Percentiles rank a stretch among this genome's conserved stretches.
Conservation (phyloP, 2,329 filamentous ascomycete species). For the Ramularia endophylla region DNA sequence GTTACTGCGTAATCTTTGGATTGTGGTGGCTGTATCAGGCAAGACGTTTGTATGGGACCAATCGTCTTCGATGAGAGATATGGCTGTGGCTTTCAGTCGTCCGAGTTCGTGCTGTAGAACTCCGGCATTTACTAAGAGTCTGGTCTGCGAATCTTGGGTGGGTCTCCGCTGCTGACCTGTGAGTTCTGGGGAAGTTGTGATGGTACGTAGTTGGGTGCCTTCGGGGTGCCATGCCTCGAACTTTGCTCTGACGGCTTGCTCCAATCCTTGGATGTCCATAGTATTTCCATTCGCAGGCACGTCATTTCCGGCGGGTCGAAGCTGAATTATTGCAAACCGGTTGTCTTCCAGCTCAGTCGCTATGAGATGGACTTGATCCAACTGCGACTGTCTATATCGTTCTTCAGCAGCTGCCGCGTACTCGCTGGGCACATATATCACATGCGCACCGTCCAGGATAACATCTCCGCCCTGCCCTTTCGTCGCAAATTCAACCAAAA, state of each 20-base stretch:
- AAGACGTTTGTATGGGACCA: slow-evolving; percentile 3
- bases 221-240: slow-evolving; percentile 7
- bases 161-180: not conserved
- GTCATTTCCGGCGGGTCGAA: not conserved
- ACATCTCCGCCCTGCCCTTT: slow-evolving; percentile 12
- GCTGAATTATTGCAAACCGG: slow-evolving; percentile 7
- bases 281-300: slow-evolving; percentile 2
- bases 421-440: slow-evolving; percentile 14
- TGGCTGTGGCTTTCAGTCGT: not conserved
- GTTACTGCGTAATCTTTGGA: slow-evolving; percentile 7
- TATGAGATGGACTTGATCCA: slow-evolving; percentile 3
- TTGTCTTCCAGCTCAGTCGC: slow-evolving; percentile 7
- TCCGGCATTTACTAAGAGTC: not conserved
- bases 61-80: not conserved
- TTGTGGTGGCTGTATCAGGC: slow-evolving; percentile 7
- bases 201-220: slow-evolving; percentile 1
- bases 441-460: slow-evolving; percentile 12
- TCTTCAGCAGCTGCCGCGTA: slow-evolving; percentile 5
- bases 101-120: slow-evolving; percentile 1
- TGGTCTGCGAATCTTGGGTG: not conserved
- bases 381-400: slow-evolving; percentile 1
- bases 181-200: not conserved
- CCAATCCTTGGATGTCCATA: not conserved
- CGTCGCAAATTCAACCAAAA: slow-evolving; percentile 12
- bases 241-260: slow-evolving; percentile 6